These are phyloP conservation scores for Ophiostoma quercus DNA, from an alignment of 2,329 filamentous ascomycete genomes.

Conservation along the genomic window DNA sequence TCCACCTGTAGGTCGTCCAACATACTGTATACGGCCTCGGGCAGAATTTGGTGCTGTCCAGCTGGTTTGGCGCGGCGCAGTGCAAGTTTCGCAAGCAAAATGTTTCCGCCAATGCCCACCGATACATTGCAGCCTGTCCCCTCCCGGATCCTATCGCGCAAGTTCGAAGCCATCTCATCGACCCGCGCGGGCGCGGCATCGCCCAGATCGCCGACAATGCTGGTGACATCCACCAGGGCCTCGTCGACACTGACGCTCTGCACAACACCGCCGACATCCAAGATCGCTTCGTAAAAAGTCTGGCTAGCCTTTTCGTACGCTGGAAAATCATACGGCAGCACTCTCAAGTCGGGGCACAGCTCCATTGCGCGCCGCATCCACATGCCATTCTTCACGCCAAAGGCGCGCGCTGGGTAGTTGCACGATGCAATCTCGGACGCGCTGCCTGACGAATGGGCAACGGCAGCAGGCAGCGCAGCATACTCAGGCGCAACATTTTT, in stretches of 20 bases:
- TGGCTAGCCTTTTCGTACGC: slow-evolving; percentile 89
- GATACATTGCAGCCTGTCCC: slow-evolving; percentile 84
- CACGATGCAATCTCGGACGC: slow-evolving; percentile 16
- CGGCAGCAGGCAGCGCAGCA: slow-evolving; percentile 72
- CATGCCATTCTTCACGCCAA: slow-evolving; percentile 95
- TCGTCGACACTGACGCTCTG: slow-evolving; percentile 98
- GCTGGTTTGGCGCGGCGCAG: slow-evolving; percentile 89
- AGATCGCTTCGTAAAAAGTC: slow-evolving; percentile 78
- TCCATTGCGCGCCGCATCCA: slow-evolving; percentile 93
- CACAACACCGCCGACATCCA: slow-evolving; percentile 73
- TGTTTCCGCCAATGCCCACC: slow-evolving; percentile 85
- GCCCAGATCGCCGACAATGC: slow-evolving; percentile 54
- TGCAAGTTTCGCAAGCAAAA: slow-evolving; percentile 85
- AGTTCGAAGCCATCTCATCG: slow-evolving; percentile 59
- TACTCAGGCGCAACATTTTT: slow-evolving; percentile 75
- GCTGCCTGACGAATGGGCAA: slow-evolving; percentile 74
- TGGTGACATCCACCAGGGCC: slow-evolving; percentile 78
- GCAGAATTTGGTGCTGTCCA: slow-evolving; percentile 82
- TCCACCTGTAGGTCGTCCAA: slow-evolving; percentile 73
- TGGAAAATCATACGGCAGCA: slow-evolving; percentile 92
- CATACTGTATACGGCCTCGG: slow-evolving; percentile 70
- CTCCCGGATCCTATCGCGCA: slow-evolving; percentile 66
- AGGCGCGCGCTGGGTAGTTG: slow-evolving; percentile 66
- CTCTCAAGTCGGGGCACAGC: slow-evolving; percentile 76
- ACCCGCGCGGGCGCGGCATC: slow-evolving; percentile 55